These are phyloP conservation scores for Pichia sporocuriosa DNA, from an alignment of 805 yeast genomes.

Conservation along the genomic window DNA sequence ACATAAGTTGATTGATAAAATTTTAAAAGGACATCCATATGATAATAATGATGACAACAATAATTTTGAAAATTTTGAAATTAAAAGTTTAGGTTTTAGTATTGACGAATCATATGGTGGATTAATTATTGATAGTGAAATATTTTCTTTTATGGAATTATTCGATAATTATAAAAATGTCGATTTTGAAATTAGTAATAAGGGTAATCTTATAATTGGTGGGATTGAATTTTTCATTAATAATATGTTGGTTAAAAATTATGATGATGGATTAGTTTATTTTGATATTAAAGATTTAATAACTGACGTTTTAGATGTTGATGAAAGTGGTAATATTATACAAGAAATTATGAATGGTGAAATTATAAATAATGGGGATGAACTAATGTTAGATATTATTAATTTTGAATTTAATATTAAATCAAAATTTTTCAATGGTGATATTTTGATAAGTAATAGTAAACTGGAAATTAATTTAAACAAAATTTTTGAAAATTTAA, in stretches of 20 bases:
- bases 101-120: background rate
- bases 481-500: background rate
- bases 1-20: background rate
- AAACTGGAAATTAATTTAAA: background rate
- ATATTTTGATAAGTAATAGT: background rate
- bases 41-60: too few relatives aligned
- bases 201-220: background rate
- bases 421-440: slow-evolving; percentile 9
- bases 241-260: background rate
- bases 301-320: slow-evolving; percentile 2
- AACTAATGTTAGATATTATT: background rate
- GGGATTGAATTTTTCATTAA: background rate
- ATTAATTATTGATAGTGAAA: background rate
- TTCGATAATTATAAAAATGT: too few relatives aligned
- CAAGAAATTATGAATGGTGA: background rate
- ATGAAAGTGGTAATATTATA: background rate
- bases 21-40: background rate
- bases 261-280: background rate
- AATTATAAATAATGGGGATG: background rate
- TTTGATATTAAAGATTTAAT: background rate
- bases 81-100: background rate
- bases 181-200: too few relatives aligned
- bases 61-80: background rate
- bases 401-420: background rate
- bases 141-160: too few relatives aligned